Base-by-base conservation (phyloP, 306 rosid species). In the Vicia villosa region DNA sequence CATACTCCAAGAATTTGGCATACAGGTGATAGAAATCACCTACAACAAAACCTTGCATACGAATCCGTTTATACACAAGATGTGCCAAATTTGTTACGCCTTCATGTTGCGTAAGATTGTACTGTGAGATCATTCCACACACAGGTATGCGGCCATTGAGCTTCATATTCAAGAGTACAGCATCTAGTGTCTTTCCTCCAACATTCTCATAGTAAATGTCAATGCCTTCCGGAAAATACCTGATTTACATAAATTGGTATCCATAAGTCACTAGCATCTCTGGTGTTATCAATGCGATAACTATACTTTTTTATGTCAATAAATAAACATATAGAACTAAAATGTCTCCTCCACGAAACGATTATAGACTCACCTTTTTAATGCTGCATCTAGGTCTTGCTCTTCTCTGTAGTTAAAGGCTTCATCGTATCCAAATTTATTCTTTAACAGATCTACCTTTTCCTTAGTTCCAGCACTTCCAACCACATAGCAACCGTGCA, bases 391-490 rank as follows among this genome's bases (percentile, higher is more conserved):
- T 30, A 80, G 70, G 72, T 80, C 80, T 4, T 41, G 45, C 36
- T 74, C 83, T 56, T 80, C 80, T 37, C 74, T 80, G 66, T 75
- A 80, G 74, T 80, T 62, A 34, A 45, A 78, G 19, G 77, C 81
- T 36, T 65, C 81, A 24, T 77, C 82, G 38, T 46, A 74, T 8
- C 82, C 82, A 1, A 75, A 15, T 63, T 63, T 73, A 10, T 50
- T 38, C 63, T 72, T 72, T 41, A 72, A n/a, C 0, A 61, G 54
- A 73, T 73, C 63, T 43, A 57, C 63, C 41, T 57, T 57, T 1
- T 58, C 42, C n/a, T 58, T 58, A 58, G 14, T 58, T 58, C 64
- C 64, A n/a, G 64, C 64, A 30, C 64, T 58, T 58, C 64, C 64
- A 58, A 58, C 64, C 0, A 58, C 64, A 58, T 58, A 58, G 14